Evolutionary conservation across 225 moss, liverwort and hornwort genomes (phyloP), one percentile per base, ranked within the genome.

Genomic region (Pleurozium schreberi): DNA sequence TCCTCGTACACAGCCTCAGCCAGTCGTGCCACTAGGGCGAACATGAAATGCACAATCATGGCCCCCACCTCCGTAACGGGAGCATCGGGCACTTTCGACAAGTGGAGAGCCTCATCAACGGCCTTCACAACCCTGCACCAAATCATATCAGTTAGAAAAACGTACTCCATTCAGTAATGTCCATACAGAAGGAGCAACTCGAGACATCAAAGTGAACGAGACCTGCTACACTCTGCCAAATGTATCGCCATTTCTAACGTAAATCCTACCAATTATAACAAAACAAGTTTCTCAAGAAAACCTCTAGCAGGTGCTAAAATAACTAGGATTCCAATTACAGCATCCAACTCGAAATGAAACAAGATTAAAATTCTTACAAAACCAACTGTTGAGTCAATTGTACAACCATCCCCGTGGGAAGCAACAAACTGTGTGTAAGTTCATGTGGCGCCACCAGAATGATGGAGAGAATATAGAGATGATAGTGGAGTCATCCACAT

Each of bases 1-100:
- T 97, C 98, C 91, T 98, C 98, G 75, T 92, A 94, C 63, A 97
- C 94, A 47, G 97, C 95, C 76, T 97, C 98, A n/a, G 96, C 93
- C 82, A 98, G 88, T 53, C 96, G 93, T 73, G 92, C 93, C 79
- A 97, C 94, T 45, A 98, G 79, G 63, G 92, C 86, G 85, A 98
- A 94, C 79, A 98, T 86, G 75, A 98, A 98, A 85, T 96, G 95
- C 61, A 96, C 95, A 66, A 98, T 97, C 85, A 94, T 88, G 34
- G 93, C 91, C 75, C 98, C 98, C 76, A 95, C 95, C 91, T 98
- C 98, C 66, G 94, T 93, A 34, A 97, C 77, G 71, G 95, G 93
- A 65, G 93, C 61, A 58, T 96, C 98, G 22, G 92, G 88, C 87
- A 92, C 87, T 82, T 95, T 95, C 69, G 98, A 97, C 63, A 98